phyloP scores from a whole-genome alignment of 306 rosid genomes.

The apple (Malus domestica) region ASM211411v1 NC_041805.1:9028501-9029000 shows the following conservation, averaged over 20 bases:
- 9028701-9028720: slow-evolving; percentile 29
- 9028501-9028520: slow-evolving; percentile 56
- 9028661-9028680: slow-evolving; percentile 20
- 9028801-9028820: slow-evolving; percentile 41
- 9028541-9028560: slow-evolving; percentile 91
- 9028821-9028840: slow-evolving; percentile 11
- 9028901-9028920: not conserved
- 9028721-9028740: slow-evolving; percentile 30
- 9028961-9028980: not conserved
- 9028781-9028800: slow-evolving; percentile 27
- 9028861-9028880: slow-evolving; percentile 16
- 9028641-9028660: slow-evolving; percentile 62
- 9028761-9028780: slow-evolving; percentile 24
- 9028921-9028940: not conserved
- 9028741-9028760: slow-evolving; percentile 54
- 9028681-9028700: slow-evolving; percentile 23
- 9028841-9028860: slow-evolving; percentile 15
- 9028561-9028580: slow-evolving; percentile 96
- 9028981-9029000: not conserved
- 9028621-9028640: slow-evolving; percentile 91
- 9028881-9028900: slow-evolving; percentile 15
- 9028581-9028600: slow-evolving; percentile 91
- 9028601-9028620: slow-evolving; percentile 86
- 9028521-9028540: slow-evolving; percentile 92
- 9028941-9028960: not conserved